Base-by-base conservation (phyloP, 2,329 filamentous ascomycete species). In the Sporothrix humicola region DNA sequence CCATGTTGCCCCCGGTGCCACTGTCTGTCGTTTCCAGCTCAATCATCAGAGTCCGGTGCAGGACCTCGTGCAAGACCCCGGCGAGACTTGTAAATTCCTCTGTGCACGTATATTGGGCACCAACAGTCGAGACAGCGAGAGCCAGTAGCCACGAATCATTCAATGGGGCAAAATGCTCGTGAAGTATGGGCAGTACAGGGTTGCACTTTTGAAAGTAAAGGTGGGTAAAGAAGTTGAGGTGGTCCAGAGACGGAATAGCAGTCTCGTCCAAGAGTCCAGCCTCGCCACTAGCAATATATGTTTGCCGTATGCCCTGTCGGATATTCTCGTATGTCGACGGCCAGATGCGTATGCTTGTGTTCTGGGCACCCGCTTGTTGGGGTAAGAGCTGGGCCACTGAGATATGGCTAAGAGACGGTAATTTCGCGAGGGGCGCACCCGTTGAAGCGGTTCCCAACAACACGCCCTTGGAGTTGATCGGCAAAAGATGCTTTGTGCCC, bases 181-280 rank as follows among this genome's bases (percentile, higher is more conserved):
- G 63, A 44, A 68, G 63, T 2, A 68, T 50, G 20, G 63, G 63
- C 2, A 68, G n/a, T 1, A 68, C 15, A 3, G 63, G 63, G 13
- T 52, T 31, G 44, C 46, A 68, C 63, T 68, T 50, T 31, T 31
- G 12, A 68, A 68, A 68, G 63, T 68, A 68, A 10, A 68, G 8
- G 20, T 68, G 46, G 44, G n/a, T 44, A n/a, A 68, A 68, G 20
- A 31, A 50, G 44, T 68, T 68, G 44, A 52, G 15, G 3, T 68
- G 63, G 44, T 50, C 63, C 13, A 50, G 44, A 1, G 63, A 31
- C 0, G 63, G 63, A 8, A 68, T 26, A 1, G 44, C 13, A 9
- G 4, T n/a, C 44, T 50, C 63, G 63, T 68, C 63, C 2, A 50
- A 52, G 12, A 31, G 44, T 3, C 7, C 2, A 2, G 46, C 63